A percentile compares a stretch with the other conserved stretches of the same genome.
These are phyloP conservation scores for Anacardium occidentale DNA, from an alignment of 345 rosid genomes.

Conservation along the genomic window DNA sequence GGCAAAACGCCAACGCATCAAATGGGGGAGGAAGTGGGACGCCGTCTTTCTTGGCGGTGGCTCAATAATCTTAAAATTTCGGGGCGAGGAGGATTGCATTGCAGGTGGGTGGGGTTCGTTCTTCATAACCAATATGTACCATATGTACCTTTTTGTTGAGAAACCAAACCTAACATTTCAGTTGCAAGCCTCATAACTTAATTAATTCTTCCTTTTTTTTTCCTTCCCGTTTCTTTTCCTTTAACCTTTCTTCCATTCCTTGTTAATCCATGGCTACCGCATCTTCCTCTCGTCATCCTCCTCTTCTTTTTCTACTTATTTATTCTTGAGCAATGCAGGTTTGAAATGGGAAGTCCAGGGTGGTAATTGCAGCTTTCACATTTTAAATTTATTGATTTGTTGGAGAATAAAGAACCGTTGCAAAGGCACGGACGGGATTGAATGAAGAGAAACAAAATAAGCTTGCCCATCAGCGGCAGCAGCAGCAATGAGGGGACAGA, in stretches of 20 bases:
- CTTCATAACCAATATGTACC: constrained; percentile 25
- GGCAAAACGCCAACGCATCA: constrained; percentile 37
- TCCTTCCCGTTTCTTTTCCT: constrained; percentile 11
- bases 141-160: constrained; percentile 42
- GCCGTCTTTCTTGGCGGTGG: constrained; percentile 60
- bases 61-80: constrained; percentile 33
- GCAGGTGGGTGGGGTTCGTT: neutral
- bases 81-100: neutral
- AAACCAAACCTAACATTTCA: constrained; percentile 31
- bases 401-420: constrained; percentile 42
- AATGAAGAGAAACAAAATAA: constrained; percentile 29
- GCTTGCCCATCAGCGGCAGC: constrained; percentile 21
- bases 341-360: constrained; percentile 12
- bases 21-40: constrained; percentile 61
- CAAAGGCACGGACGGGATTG: constrained; percentile 30
- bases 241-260: neutral
- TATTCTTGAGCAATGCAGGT: constrained; percentile 9
- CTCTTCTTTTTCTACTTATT: constrained; percentile 14
- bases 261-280: no score
- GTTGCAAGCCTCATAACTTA: constrained; percentile 20
- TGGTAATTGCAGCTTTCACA: constrained; percentile 3
- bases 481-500: neutral
- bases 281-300: neutral
- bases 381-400: constrained; percentile 41
- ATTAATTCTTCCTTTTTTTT: constrained; percentile 26